Percentiles rank a stretch among this genome's conserved stretches.
These are phyloP conservation scores for Fraxinus ornus DNA, from an alignment of 305 asterid genomes.

Conservation along the genomic window DNA sequence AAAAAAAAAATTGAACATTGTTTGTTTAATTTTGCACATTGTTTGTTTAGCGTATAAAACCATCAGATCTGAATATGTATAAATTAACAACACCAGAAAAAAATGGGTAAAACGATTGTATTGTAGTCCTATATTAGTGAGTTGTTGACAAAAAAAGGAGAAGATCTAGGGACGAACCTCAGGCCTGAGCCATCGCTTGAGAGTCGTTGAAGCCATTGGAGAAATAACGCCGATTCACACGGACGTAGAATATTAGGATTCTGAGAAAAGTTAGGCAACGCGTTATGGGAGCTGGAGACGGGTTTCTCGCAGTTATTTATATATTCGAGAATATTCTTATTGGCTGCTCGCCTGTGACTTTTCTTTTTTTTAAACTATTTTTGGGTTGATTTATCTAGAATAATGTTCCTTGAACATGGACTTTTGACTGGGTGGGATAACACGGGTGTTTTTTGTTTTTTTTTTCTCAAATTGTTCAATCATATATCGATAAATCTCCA, in stretches of 20 bases:
- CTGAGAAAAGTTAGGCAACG: background rate
- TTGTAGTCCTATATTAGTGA: no score
- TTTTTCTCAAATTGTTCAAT: no score
- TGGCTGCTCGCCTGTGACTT: background rate
- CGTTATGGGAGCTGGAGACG: conserved; percentile 1
- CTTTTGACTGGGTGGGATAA: background rate
- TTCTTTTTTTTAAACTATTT: background rate
- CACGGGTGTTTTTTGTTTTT: no score
- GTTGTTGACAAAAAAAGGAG: background rate
- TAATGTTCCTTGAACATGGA: background rate
- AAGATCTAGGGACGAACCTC: conserved; percentile 49
- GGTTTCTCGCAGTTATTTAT: background rate
- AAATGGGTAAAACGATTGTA: no score
- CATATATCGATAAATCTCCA: no score
- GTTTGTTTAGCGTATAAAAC: no score
- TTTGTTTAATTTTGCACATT: no score
- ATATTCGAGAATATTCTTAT: background rate
- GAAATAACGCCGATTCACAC: conserved; percentile 11
- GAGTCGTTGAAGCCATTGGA: conserved; percentile 59
- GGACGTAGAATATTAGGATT: conserved; percentile 16
- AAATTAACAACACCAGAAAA: no score
- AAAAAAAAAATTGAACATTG: no score
- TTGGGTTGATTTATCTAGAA: background rate
- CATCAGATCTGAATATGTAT: no score
- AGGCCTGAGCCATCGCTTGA: conserved; percentile 87